Conservation (phyloP, 805 yeast genomes). For the Lipomyces lipofer region DNA sequence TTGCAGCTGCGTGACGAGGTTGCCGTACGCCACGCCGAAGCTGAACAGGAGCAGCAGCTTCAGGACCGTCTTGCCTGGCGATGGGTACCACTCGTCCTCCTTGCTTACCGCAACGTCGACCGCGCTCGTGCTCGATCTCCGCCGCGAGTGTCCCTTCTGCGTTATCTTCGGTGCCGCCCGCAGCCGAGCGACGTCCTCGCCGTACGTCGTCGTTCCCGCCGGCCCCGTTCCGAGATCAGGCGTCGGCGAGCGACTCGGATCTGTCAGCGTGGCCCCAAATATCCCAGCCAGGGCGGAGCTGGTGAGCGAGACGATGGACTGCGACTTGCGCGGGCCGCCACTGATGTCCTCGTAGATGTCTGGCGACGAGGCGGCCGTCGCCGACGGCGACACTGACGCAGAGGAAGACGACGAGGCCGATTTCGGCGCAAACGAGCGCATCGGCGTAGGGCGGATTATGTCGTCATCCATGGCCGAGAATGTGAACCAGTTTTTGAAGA, state of each 20-base stretch:
- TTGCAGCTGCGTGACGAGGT: slow-evolving; percentile 36
- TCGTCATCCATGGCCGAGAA: no score
- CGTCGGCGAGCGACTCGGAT: slow-evolving; percentile 34
- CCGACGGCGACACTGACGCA: no score
- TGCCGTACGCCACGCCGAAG: slow-evolving; percentile 38
- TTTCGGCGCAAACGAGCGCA: slow-evolving; percentile 8
- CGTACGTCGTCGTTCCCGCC: not conserved
- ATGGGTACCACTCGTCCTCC: not conserved
- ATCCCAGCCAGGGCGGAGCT: slow-evolving; percentile 42
- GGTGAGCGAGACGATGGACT: slow-evolving; percentile 31
- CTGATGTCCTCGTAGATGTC: not conserved
- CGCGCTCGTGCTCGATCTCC: no score
- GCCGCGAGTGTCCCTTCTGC: not conserved
- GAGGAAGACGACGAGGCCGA: not conserved
- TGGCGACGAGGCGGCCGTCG: not conserved
- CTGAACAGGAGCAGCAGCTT: slow-evolving; percentile 32
- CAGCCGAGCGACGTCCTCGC: slow-evolving; percentile 3
- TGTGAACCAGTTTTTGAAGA: no score
- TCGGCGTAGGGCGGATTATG: slow-evolving; percentile 4
- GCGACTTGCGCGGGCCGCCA: slow-evolving; percentile 18
- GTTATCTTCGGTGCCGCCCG: not conserved
- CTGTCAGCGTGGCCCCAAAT: slow-evolving; percentile 45
- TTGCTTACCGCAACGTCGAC: not conserved
- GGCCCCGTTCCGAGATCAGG: slow-evolving; percentile 33
- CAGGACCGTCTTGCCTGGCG: slow-evolving; percentile 1